Base-by-base conservation (phyloP, 2,329 filamentous ascomycete genomes). In the Tolypocladium ovalisporum region DNA sequence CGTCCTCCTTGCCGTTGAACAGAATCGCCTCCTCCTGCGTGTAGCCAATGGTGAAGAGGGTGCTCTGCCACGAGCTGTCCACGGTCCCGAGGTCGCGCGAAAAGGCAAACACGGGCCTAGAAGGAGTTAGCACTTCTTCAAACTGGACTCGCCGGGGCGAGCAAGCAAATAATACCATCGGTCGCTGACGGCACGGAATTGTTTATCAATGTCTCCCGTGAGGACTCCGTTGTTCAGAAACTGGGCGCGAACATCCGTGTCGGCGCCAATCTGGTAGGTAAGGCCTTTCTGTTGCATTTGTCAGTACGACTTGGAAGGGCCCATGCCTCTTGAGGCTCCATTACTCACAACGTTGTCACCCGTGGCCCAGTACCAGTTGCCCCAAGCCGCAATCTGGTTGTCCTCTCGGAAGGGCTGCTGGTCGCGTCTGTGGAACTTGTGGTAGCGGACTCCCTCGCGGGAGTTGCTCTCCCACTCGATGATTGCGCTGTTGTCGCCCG, bases 81-180 rank as follows among this genome's bases (percentile, higher is more conserved):
- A 80, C 74, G 2, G 76, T 67, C 2, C 75, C 76, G 56, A 89
- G 80, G 54, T 84, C 77, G 58, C 85, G 82, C 12, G 85, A 75
- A 65, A 92, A 91, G 0, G 87, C 90, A 71, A 96, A 95, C 0
- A 94, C 88, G 0, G 90, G 90, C 74, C 89, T 66, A 39, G n/a
- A 13, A n/a, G n/a, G n/a, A n/a, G n/a, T 58, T 15, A 61, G 56
- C 35, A 22, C 2, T 7, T 32, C 4, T 3, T 24, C 27, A 19
- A 22, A 12, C 13, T 2, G 39, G n/a, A n/a, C n/a, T 22, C 29
- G 27, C 24, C 53, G 40, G 44, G 63, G 24, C 9, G 40, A 24
- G 7, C 59, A 65, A 60, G 24, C 58, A 70, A 71, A 70, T 54
- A 71, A 70, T 54, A 66, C 64, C 64, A 74, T 49, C 69, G 59